These are phyloP conservation scores for Coemansia sp. DNA, from an alignment of 192 early-diverging fungal genomes.

Conservation along the genomic window DNA sequence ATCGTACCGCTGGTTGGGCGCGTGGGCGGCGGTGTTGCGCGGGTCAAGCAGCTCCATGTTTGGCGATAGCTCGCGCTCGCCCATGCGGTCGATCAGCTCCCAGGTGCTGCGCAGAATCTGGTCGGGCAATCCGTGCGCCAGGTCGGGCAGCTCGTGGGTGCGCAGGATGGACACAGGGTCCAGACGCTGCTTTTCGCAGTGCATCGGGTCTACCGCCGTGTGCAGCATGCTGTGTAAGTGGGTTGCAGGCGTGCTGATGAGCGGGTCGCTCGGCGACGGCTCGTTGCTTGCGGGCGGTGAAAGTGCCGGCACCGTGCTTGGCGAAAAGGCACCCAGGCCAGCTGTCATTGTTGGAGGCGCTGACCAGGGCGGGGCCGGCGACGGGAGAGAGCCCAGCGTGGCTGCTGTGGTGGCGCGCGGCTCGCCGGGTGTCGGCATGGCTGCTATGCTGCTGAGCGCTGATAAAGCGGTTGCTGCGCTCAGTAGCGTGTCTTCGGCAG, in stretches of 20 bases:
- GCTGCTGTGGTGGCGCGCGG: too few relatives aligned
- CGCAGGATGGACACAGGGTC: conserved; percentile 31
- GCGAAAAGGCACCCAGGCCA: too few relatives aligned
- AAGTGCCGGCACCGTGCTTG: too few relatives aligned
- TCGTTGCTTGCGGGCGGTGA: conserved; percentile 5
- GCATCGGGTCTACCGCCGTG: not conserved
- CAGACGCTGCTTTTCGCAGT: not conserved
- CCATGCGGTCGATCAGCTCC: conserved; percentile 15
- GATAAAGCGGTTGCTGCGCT: not conserved
- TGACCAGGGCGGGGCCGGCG: too few relatives aligned
- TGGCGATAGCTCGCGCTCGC: conserved; percentile 10
- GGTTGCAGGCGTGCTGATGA: conserved; percentile 8
- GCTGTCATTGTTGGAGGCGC: too few relatives aligned
- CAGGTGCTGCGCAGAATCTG: conserved; percentile 24
- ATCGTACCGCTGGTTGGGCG: not conserved
- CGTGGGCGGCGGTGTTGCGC: conserved; percentile 11
- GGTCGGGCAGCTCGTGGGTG: conserved; percentile 23
- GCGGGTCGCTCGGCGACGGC: conserved; percentile 16
- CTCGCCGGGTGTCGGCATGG: too few relatives aligned
- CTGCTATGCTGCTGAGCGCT: conserved; percentile 1
- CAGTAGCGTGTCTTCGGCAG: not conserved
- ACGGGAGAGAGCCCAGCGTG: too few relatives aligned
- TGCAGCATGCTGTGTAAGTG: not conserved
- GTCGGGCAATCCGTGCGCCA: conserved; percentile 26
- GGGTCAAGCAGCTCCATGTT: conserved; percentile 27